Base-by-base conservation (phyloP, 169 alveolate species). In the Cryptosporidium andersoni region DNA sequence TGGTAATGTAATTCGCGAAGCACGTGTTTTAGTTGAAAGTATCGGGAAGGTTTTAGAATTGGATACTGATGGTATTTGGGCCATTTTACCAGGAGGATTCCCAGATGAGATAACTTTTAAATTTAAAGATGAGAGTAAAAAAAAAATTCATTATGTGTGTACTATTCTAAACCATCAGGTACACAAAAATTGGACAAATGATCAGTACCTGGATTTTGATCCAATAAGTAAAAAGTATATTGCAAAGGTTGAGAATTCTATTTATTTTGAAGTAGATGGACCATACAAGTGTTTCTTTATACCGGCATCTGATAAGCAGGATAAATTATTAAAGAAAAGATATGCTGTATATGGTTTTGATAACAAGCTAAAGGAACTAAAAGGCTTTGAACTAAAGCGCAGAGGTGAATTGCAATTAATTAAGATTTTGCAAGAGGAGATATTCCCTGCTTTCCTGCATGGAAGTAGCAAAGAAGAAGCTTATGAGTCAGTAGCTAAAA, bases 1-100 rank as follows among this genome's bases (percentile, higher is more conserved):
- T 25, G 97, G 98, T 2, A 94, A 92, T 66, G 95, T 97, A 58
- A 98, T 98, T 81, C 95, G 95, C 62, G 95, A 92, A 64, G 95
- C 98, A 16, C 89, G 94, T 53, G 65, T 80, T 42, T 82, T 95
- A 52, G 91, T 96, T 12, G 98, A 96, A 81, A 90, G 95, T 88
- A 92, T 98, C 37, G 99, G 99, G 43, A 94, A 94, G 66, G 99
- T 99, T 25, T 89, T 98, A 64, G 99, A 98, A 92, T 93, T 98
- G 81, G 99, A 98, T 93, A 98, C 99, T 4, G 99, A 98, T 91
- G 99, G 99, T 53, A 96, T 98, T 53, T 98, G 99, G 99, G 94
- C 99, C 64, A 92, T 97, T 90, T 88, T 96, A 39, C 99, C 99
- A 9, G 90, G 94, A 49, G 95, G 97, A 14, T 98, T 98, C 91